phyloP scores from a whole-genome alignment of 164 flowering plant species.

The Sextonia rubra region DNA sequence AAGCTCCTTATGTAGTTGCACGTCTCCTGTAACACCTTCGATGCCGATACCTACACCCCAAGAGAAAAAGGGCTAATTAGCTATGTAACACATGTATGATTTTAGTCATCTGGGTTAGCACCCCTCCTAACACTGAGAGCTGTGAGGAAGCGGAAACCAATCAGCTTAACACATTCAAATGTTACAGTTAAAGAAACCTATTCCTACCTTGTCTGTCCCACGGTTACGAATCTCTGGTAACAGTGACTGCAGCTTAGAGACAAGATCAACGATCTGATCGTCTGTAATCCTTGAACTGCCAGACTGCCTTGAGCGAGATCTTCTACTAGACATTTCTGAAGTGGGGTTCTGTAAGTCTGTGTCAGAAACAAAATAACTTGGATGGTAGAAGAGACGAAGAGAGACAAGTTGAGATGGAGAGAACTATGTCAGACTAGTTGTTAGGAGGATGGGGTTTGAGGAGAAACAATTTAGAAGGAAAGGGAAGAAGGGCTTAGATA shows the following conservation, averaged over 20 bases:
- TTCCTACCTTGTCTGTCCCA: conserved; percentile 47
- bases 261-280: conserved; percentile 55
- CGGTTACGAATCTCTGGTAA: conserved; percentile 51
- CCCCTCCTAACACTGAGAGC: no score
- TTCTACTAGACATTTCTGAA: conserved; percentile 70
- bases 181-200: not conserved
- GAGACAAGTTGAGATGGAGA: conserved; percentile 10
- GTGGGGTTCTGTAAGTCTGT: conserved; percentile 9
- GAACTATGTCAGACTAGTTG: not conserved
- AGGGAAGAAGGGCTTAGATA: conserved; percentile 2
- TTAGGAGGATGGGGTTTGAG: not conserved
- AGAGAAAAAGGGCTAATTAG: not conserved
- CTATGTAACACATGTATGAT: not conserved
- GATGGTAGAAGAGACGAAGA: conserved; percentile 3
- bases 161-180: not conserved
- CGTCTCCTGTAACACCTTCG: conserved; percentile 65
- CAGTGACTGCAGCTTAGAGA: conserved; percentile 52
- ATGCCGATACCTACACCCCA: conserved; percentile 46
- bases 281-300: conserved; percentile 40
- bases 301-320: conserved; percentile 68
- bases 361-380: not conserved
- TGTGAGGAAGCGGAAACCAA: not conserved
- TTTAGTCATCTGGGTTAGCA: not conserved
- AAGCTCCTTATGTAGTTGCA: conserved; percentile 67
- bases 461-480: not conserved